Conservation (phyloP, 1,284 basidiomycete genomes). For the Moesziomyces globuligerus region DNA sequence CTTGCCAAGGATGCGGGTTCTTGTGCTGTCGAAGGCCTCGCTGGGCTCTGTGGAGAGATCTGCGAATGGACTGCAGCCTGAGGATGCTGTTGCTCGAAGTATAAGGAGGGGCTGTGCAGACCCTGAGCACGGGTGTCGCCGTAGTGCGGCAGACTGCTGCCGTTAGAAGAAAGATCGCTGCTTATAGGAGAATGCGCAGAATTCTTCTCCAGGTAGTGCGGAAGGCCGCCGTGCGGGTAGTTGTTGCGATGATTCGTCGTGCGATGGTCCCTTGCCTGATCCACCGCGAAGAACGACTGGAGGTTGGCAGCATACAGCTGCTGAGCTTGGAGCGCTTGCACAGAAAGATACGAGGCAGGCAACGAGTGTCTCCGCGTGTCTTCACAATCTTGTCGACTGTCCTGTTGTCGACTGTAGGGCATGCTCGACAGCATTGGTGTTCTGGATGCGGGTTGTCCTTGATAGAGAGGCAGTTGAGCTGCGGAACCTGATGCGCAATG, state of each 20-base stretch:
- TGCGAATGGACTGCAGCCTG: neutral
- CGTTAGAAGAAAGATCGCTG: neutral
- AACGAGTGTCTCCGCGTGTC: constrained; percentile 17
- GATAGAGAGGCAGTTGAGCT: neutral
- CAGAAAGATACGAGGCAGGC: constrained; percentile 15
- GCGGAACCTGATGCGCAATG: neutral
- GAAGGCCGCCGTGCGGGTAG: constrained; percentile 9
- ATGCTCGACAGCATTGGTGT: constrained; percentile 20
- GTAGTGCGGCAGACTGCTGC: neutral
- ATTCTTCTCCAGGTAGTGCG: neutral
- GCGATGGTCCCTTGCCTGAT: constrained; percentile 6
- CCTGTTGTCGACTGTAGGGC: constrained; percentile 22
- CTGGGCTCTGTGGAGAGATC: neutral
- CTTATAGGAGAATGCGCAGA: neutral
- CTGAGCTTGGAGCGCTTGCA: constrained; percentile 20
- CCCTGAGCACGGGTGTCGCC: neutral
- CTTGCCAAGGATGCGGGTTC: neutral
- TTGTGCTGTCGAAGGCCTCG: neutral
- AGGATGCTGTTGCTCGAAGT: neutral
- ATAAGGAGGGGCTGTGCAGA: neutral
- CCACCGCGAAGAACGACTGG: neutral
- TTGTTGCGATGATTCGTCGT: constrained; percentile 2
- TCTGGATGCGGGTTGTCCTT: neutral
- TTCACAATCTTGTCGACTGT: constrained; percentile 14
- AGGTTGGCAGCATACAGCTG: constrained; percentile 10